Conservation (phyloP, 2,329 filamentous ascomycete species). For the Ceratocystis harringtonii region DNA sequence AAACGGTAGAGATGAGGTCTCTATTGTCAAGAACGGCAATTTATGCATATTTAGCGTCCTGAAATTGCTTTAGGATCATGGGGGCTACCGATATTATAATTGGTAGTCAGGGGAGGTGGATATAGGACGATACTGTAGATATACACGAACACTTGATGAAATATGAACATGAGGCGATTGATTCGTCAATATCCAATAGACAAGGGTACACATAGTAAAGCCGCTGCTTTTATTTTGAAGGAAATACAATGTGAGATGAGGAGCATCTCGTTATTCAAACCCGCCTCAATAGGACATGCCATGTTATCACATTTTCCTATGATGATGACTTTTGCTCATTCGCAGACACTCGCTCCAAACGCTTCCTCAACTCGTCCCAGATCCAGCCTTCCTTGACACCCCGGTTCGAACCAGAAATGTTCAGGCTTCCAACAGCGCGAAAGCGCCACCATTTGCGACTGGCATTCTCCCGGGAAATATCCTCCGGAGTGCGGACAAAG, state of each 20-base stretch:
- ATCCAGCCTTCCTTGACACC: constrained; percentile 26
- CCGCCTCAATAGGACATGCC: too few species aligned
- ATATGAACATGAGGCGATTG: background rate
- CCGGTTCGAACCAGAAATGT: constrained; percentile 23
- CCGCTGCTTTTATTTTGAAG: too few species aligned
- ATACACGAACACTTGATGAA: background rate
- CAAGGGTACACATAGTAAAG: background rate
- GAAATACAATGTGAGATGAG: too few species aligned
- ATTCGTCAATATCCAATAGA: background rate
- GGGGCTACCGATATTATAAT: background rate
- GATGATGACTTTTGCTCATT: constrained; percentile 9
- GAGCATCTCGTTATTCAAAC: too few species aligned
- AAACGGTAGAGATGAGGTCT: constrained; percentile 17
- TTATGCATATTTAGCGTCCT: background rate
- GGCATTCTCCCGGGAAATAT: constrained; percentile 25
- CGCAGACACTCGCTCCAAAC: constrained; percentile 20
- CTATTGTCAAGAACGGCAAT: background rate
- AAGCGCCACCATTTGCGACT: constrained; percentile 29
- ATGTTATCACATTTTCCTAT: background rate
- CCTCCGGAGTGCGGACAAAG: constrained; percentile 23
- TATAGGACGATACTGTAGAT: background rate
- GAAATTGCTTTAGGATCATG: background rate
- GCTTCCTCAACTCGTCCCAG: constrained; percentile 28
- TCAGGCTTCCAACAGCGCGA: constrained; percentile 27
- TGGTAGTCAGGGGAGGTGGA: background rate